Base-by-base conservation (phyloP, 2,329 filamentous ascomycete genomes). In the Fusarium subtropicale region DNA sequence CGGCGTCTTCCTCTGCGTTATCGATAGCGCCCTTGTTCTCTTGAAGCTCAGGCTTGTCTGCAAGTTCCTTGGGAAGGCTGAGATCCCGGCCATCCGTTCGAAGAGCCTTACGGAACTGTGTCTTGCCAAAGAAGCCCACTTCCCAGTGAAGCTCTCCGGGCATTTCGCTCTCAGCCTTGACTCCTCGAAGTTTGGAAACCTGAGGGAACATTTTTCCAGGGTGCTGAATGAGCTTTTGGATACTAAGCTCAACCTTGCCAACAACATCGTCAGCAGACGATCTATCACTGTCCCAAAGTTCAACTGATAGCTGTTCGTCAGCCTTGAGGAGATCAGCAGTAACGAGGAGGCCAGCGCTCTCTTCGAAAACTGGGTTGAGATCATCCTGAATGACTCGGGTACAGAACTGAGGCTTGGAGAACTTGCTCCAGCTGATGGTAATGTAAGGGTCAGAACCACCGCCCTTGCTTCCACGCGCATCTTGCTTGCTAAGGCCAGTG, bases 381-480 rank as follows among this genome's bases (percentile, higher is more conserved):
- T 97, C 92, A 75, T 98, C 95, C 54, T 95, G 93, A 68, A 98
- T 97, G 53, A 98, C 94, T 48, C 96, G 90, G 2, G 96, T 98
- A 79, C 94, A 97, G 80, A 97, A 98, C 88, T 97, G 97, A 3
- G 95, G 95, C 81, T 99, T 99, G 59, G 92, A 92, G 73, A 97
- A 98, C 79, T 98, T 97, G 75, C 93, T 97, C 83, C 97, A 98
- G 41, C 92, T 91, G 36, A 98, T 86, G 33, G 95, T 97, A 77
- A 98, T 97, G 79, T 98, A 98, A 0, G 95, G 94, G 73, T 99
- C 96, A 52, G 92, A 97, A 45, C 95, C 95, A 34, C 96, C 95
- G 20, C 93, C 92, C 54, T 91, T 87, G 74, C 90, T 94, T 41
- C 94, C 94, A 61, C 92, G 90, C 48, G 82, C 81, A 77, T 99